phyloP scores from a whole-genome alignment of 768 basidiomycete species.

The Phanerochaete carnosa region DNA sequence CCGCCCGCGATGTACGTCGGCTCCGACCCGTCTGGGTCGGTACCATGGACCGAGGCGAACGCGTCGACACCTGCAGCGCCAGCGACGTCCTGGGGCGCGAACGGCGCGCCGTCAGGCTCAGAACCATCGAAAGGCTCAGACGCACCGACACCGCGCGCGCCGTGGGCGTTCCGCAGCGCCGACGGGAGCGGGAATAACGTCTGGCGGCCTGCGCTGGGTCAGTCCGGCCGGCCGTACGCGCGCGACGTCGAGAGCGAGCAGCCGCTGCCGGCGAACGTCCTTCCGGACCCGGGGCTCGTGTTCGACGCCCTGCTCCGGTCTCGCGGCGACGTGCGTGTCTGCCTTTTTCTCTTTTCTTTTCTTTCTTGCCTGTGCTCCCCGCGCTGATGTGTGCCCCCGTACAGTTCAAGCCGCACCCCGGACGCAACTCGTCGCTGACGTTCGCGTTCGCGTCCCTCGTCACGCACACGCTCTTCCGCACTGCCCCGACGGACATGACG shows the following conservation, averaged over 20 bases:
- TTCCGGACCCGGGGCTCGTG: slow-evolving; percentile 45
- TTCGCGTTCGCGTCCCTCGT: slow-evolving; percentile 26
- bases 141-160: slow-evolving; percentile 14
- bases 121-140: no score
- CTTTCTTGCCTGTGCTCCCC: slow-evolving; percentile 28
- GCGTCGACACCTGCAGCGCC: no score
- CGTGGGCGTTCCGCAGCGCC: slow-evolving; percentile 36
- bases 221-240: slow-evolving; percentile 49
- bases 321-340: slow-evolving; percentile 21
- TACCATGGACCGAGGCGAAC: slow-evolving; percentile 3
- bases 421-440: slow-evolving; percentile 29
- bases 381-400: slow-evolving; percentile 19
- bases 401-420: slow-evolving; percentile 26
- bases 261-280: slow-evolving; percentile 35
- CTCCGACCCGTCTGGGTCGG: neutral
- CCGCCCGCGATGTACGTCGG: slow-evolving; percentile 25
- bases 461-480: slow-evolving; percentile 39
- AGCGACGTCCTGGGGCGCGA: no score
- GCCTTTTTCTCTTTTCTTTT: slow-evolving; percentile 28
- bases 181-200: slow-evolving; percentile 51
- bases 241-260: slow-evolving; percentile 46
- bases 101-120: no score
- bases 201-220: slow-evolving; percentile 43
- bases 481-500: slow-evolving; percentile 37
- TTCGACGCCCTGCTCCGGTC: slow-evolving; percentile 36